Percentiles rank a stretch among this genome's conserved stretches.
These are phyloP conservation scores for Colletotrichum magnum DNA, from an alignment of 2,329 filamentous ascomycete species.

Conservation along the genomic window DNA sequence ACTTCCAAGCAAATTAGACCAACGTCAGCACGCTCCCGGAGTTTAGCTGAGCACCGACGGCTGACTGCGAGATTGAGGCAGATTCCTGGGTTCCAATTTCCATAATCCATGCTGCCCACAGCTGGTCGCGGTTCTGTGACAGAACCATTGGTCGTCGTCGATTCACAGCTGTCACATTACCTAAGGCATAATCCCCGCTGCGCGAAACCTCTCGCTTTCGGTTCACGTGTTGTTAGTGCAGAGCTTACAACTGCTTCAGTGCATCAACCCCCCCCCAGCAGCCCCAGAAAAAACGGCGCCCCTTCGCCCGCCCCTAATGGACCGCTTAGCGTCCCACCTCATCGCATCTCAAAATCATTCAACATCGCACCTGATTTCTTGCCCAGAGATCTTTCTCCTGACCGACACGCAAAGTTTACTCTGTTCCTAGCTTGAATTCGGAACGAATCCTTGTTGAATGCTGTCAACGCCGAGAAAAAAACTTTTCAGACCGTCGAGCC, in stretches of 20 bases:
- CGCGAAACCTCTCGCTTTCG: background rate
- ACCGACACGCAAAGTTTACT: background rate
- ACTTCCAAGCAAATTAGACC: no score
- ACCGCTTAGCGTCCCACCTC: constrained; percentile 17
- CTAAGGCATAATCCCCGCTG: constrained; percentile 6
- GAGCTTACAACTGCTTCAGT: no score
- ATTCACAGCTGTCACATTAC: constrained; percentile 6
- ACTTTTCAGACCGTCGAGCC: background rate
- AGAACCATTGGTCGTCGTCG: background rate
- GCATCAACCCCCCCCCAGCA: background rate
- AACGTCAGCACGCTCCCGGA: background rate
- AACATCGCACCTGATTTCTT: background rate
- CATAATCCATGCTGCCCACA: background rate
- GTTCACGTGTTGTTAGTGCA: background rate
- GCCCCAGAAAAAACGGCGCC: constrained; percentile 2
- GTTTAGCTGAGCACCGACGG: background rate
- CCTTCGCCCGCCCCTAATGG: constrained; percentile 19
- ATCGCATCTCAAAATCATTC: background rate
- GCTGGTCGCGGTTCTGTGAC: background rate
- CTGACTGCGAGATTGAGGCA: background rate
- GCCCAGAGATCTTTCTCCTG: background rate
- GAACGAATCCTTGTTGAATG: background rate
- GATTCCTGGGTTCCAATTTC: background rate
- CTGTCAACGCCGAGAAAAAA: background rate
- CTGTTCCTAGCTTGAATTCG: background rate